phyloP scores from a whole-genome alignment of 768 basidiomycete species.

The Russula lepida region DNA sequence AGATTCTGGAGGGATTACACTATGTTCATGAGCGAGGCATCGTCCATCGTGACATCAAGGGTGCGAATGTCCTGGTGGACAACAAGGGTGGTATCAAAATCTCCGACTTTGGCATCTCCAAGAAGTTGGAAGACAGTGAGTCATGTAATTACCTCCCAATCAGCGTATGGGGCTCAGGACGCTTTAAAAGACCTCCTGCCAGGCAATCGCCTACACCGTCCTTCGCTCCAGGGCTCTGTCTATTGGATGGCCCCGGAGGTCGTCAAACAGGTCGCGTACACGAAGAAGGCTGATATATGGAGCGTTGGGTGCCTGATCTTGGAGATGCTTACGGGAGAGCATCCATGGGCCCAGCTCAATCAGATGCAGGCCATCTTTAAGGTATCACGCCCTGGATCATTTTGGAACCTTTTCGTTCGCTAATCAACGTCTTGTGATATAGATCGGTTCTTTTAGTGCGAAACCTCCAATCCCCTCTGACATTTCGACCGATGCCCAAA shows the following conservation, averaged over 20 bases:
- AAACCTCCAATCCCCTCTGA: conserved; percentile 86
- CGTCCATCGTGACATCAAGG: conserved; percentile 98
- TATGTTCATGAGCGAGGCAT: conserved; percentile 92
- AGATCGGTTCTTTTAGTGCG: conserved; percentile 88
- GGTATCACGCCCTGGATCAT: conserved; percentile 34
- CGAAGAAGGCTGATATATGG: conserved; percentile 93
- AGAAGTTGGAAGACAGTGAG: conserved; percentile 94
- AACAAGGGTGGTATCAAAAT: conserved; percentile 98
- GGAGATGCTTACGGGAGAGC: conserved; percentile 94
- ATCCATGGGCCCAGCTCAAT: conserved; percentile 90
- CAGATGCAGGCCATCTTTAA: conserved; percentile 99
- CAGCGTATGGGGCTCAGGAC: background rate
- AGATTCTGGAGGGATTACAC: conserved; percentile 80
- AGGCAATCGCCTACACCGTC: conserved; percentile 72
- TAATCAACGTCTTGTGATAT: conserved; percentile 2
- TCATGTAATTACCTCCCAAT: conserved; percentile 18
- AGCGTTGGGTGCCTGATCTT: conserved; percentile 91
- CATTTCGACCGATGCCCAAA: conserved; percentile 80
- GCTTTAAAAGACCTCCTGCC: conserved; percentile 33
- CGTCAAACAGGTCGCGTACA: conserved; percentile 91
- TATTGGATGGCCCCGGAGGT: conserved; percentile 99
- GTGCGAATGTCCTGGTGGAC: conserved; percentile 95
- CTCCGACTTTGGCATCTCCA: conserved; percentile 94
- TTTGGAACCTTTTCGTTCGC: background rate
- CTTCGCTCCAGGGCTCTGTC: conserved; percentile 93